Percentiles rank a stretch among this genome's conserved stretches.
phyloP scores from a whole-genome alignment of 345 rosid species.

The Arabidopsis thaliana region TAIR10.1 NC_003071.7:16407501-16408000 shows the following conservation, averaged over 20 bases:
- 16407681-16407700: not conserved
- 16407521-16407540: conserved; percentile 9
- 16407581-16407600: conserved; percentile 88
- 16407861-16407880: not conserved
- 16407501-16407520: conserved; percentile 36
- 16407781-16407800: no score
- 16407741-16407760: not conserved
- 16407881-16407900: not conserved
- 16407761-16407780: not conserved
- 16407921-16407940: conserved; percentile 80
- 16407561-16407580: conserved; percentile 45
- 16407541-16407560: conserved; percentile 37
- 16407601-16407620: conserved; percentile 91
- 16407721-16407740: not conserved
- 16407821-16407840: no score
- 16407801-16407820: no score
- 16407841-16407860: no score
- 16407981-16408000: conserved; percentile 97
- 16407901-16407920: conserved; percentile 20
- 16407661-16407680: not conserved
- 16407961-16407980: conserved; percentile 84
- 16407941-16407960: conserved; percentile 91
- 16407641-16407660: conserved; percentile 58
- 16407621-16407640: conserved; percentile 84
- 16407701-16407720: not conserved